Percentiles rank a stretch among this genome's conserved stretches.
Evolutionary conservation across 306 rosid species (phyloP).

Genomic region (Prunus davidiana): DNA sequence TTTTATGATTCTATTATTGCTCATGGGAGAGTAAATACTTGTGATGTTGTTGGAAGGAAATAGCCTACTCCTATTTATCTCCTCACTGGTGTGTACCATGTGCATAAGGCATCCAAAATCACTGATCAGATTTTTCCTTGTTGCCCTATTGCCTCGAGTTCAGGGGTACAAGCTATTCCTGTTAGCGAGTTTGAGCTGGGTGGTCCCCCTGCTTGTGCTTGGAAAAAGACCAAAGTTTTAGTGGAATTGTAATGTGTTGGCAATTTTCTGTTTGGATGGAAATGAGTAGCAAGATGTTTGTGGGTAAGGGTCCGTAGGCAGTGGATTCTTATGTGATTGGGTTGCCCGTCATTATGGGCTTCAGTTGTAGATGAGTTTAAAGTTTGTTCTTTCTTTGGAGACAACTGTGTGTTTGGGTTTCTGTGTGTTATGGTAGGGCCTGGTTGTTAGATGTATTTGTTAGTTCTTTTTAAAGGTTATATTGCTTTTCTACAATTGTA

Average conservation of each 20-base stretch:
- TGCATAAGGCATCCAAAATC: not conserved
- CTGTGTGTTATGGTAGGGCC: not conserved
- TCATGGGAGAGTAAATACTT: too few species aligned
- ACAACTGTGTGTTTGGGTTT: not conserved
- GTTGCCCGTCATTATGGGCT: not conserved
- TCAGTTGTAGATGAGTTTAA: too few species aligned
- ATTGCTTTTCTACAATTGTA: not conserved
- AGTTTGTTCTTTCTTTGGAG: not conserved
- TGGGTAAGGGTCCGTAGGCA: not conserved
- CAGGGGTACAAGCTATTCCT: too few species aligned
- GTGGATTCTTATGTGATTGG: not conserved
- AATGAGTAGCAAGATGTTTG: not conserved
- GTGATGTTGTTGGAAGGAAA: too few species aligned
- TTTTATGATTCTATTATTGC: too few species aligned
- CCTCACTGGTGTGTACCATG: too few species aligned
- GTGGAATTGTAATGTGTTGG: not conserved
- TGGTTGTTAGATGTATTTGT: not conserved
- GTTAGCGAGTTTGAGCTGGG: not conserved
- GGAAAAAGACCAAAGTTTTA: too few species aligned
- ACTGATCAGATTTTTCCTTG: not conserved
- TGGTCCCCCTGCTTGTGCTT: not conserved
- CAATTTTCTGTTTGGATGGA: not conserved
- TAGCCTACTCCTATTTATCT: too few species aligned
- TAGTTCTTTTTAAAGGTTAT: not conserved
- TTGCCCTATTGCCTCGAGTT: too few species aligned